Base-by-base conservation (phyloP, 371 early-diverging fungal genomes). In the Mortierella sp. region DNA sequence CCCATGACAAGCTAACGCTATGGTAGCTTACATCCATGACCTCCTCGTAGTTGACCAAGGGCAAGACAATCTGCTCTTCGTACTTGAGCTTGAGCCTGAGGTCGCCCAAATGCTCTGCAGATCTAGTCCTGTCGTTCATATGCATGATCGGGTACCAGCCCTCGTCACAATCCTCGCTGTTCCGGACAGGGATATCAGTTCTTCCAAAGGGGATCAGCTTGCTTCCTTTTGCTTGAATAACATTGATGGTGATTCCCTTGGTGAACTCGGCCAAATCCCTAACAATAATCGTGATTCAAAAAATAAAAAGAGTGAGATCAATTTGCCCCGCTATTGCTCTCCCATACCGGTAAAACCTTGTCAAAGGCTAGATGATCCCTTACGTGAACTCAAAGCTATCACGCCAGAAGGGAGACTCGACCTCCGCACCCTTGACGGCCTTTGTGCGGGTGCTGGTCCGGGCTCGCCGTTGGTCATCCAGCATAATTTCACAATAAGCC, bases 21-120 rank as follows among this genome's bases (percentile, higher is more conserved):
- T n/a, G n/a, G 6, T 47, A 39, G 52, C 70, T 73, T 81, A 86
- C 87, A 40, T 85, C 84, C 26, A 84, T 22, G 8, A 88, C 48
- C 14, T 73, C 74, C 8, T 37, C 41, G 72, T 91, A 91, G 16
- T 85, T 80, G 0, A 69, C 69, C 1, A 85, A 58, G 0, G 90
- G 78, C 9, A 92, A 70, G 9, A 93, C 89, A 7, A 90, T 69
- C 31, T 89, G 86, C 66, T 93, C 92, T 22, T 93, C 91, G 52
- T 90, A 88, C 39, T 89, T 83, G 29, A 91, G 48, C 70, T 90
- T 88, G 7, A 93, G 76, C 19, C 90, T 79, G 8, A 93, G 43
- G 65, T 92, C 91, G n/a, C 91, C 94, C 6, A 86, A 70, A 9
- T 87, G 78, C 48, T 66, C 84, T 6, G 64, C 79, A 71, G 64